A percentile compares a stretch with the other conserved stretches of the same genome.
These are phyloP conservation scores for Gardenia jasminoides DNA, from an alignment of 257 asterid genomes.

Conservation along the genomic window DNA sequence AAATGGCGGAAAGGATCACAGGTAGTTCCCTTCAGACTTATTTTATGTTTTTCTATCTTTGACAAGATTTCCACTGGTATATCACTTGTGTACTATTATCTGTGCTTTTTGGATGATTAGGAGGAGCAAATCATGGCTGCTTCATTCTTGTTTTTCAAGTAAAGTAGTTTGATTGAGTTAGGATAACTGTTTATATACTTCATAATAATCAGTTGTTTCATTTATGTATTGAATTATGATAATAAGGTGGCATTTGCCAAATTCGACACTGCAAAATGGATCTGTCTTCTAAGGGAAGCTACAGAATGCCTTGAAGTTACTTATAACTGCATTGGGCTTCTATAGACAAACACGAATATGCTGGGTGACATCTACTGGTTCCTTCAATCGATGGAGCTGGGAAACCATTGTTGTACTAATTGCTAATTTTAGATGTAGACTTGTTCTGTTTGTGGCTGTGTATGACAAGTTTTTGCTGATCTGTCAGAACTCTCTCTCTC, in stretches of 20 bases:
- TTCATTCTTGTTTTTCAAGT: background rate
- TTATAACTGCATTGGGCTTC: background rate
- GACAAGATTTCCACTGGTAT: background rate
- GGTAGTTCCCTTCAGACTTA: constrained; percentile 40
- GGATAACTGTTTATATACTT: background rate
- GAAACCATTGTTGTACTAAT: background rate
- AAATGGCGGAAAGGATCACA: constrained; percentile 99
- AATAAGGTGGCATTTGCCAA: background rate
- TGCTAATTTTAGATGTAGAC: background rate
- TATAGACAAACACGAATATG: background rate
- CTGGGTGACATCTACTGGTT: background rate
- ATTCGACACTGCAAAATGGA: background rate
- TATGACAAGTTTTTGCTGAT: background rate
- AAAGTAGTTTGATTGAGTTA: background rate
- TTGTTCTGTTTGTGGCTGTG: background rate
- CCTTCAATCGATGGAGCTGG: background rate
- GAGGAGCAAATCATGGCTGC: constrained; percentile 6
- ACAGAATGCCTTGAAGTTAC: background rate
- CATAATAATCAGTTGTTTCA: background rate
- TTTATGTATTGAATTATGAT: background rate
- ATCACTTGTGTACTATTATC: background rate
- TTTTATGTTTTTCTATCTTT: constrained; percentile 4
- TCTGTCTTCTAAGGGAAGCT: background rate
- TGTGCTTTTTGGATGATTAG: background rate
- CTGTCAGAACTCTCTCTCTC: background rate